Evolutionary conservation across 805 yeast species (phyloP).

Genomic region (Kodamaea restingae): DNA sequence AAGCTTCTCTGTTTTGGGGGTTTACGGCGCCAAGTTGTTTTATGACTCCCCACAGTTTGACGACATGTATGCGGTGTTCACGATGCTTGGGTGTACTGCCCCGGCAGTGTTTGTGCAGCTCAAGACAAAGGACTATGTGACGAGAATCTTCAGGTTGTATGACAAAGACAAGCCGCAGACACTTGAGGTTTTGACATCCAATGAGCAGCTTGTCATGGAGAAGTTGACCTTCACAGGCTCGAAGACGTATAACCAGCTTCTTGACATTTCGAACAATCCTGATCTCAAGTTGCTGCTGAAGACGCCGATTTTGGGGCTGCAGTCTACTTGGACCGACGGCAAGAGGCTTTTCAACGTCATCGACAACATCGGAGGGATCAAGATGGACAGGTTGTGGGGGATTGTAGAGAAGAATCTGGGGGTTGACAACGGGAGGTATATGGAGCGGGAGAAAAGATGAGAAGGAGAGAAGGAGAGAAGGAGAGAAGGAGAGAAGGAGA

Average conservation of each 20-base stretch:
- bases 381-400: conserved; percentile 84
- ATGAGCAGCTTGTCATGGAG: conserved; percentile 67
- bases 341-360: conserved; percentile 50
- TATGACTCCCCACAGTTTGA: conserved; percentile 51
- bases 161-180: conserved; percentile 61
- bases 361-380: conserved; percentile 75
- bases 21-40: conserved; percentile 59
- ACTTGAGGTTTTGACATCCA: conserved; percentile 51
- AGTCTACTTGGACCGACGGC: conserved; percentile 36
- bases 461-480: not conserved
- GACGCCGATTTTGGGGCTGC: conserved; percentile 19
- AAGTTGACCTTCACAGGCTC: conserved; percentile 66
- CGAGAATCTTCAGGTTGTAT: conserved; percentile 67
- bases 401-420: conserved; percentile 67
- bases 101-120: conserved; percentile 52
- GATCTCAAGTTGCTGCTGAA: conserved; percentile 35
- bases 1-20: conserved; percentile 57
- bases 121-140: conserved; percentile 62
- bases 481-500: no score
- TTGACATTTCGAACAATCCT: conserved; percentile 39
- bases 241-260: conserved; percentile 57
- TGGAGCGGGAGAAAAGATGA: not conserved
- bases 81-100: conserved; percentile 47
- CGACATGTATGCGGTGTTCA: conserved; percentile 42
- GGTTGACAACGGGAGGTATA: conserved; percentile 58